A percentile compares a stretch with the other conserved stretches of the same genome.
These are phyloP conservation scores for Ligustrum vulgare DNA, from an alignment of 257 asterid species.

Conservation along the genomic window DNA sequence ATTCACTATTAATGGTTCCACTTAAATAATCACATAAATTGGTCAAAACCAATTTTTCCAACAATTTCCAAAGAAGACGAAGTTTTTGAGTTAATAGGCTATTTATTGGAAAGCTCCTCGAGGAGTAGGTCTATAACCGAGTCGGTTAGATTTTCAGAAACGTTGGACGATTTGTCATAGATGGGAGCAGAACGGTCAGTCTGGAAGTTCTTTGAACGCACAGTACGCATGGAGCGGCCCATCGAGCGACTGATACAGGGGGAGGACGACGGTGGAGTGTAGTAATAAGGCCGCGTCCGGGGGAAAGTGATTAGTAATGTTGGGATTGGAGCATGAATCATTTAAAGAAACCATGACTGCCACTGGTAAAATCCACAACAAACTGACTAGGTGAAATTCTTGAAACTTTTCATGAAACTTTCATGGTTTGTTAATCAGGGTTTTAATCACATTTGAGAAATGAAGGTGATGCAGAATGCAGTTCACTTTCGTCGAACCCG, in stretches of 20 bases:
- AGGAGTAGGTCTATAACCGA: constrained; percentile 72
- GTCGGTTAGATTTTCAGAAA: constrained; percentile 63
- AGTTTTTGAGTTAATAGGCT: constrained; percentile 32
- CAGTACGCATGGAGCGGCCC: constrained; percentile 65
- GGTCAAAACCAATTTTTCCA: too few species aligned
- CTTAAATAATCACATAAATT: too few species aligned
- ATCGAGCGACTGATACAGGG: constrained; percentile 51
- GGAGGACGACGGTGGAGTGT: constrained; percentile 66
- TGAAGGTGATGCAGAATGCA: too few species aligned
- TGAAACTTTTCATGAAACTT: constrained; percentile 22
- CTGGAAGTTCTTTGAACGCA: constrained; percentile 60
- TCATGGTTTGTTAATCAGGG: constrained; percentile 33
- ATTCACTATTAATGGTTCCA: too few species aligned
- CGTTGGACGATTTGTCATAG: constrained; percentile 27
- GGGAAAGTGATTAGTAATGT: constrained; percentile 33
- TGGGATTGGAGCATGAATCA: constrained; percentile 53
- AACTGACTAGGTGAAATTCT: background rate
- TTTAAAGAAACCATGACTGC: constrained; percentile 58
- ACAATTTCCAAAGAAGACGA: constrained; percentile 34
- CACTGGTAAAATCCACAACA: background rate
- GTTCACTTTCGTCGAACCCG: too few species aligned
- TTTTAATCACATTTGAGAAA: constrained; percentile 23
- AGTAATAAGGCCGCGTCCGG: constrained; percentile 50
- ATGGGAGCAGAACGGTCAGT: constrained; percentile 33
- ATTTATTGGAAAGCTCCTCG: constrained; percentile 59